Evolutionary conservation across 257 asterid genomes (phyloP).

Genomic region (Eustoma russellianum): DNA sequence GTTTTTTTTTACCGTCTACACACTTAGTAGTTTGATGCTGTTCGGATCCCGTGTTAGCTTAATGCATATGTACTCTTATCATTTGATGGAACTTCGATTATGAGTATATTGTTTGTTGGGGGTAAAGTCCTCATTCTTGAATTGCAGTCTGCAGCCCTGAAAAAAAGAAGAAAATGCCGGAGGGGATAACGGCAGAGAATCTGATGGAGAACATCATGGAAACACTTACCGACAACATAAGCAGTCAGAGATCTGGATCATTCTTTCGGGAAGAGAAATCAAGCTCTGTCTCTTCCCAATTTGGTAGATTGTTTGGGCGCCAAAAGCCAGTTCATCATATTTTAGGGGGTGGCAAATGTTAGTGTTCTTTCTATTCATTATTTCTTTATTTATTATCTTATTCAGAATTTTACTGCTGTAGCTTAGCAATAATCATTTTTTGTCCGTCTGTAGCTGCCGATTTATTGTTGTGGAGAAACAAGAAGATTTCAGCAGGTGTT

Average conservation of each 20-base stretch:
- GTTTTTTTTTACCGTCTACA: too few relatives aligned
- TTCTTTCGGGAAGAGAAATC: constrained; percentile 47
- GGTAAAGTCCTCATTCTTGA: too few relatives aligned
- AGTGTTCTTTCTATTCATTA: constrained; percentile 6
- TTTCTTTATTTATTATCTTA: not conserved
- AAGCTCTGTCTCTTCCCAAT: constrained; percentile 28
- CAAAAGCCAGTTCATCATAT: constrained; percentile 64
- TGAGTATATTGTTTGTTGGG: too few relatives aligned
- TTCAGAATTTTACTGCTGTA: not conserved
- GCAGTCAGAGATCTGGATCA: constrained; percentile 43
- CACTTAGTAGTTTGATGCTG: too few relatives aligned
- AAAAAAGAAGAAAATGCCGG: constrained; percentile 41
- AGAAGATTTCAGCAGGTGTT: constrained; percentile 67
- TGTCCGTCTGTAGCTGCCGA: constrained; percentile 59
- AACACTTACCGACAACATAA: constrained; percentile 39
- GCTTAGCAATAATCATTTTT: not conserved
- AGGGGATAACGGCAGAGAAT: constrained; percentile 59
- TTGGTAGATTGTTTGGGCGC: constrained; percentile 68
- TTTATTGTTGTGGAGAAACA: constrained; percentile 78
- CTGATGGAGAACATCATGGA: constrained; percentile 58
- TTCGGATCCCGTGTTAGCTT: too few relatives aligned
- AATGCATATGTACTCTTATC: too few relatives aligned
- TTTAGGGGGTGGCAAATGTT: constrained; percentile 88
- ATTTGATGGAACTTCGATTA: too few relatives aligned
- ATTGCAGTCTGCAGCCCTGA: not conserved